Conservation (phyloP, 306 rosid genomes). For the Mucuna pruriens region DNA sequence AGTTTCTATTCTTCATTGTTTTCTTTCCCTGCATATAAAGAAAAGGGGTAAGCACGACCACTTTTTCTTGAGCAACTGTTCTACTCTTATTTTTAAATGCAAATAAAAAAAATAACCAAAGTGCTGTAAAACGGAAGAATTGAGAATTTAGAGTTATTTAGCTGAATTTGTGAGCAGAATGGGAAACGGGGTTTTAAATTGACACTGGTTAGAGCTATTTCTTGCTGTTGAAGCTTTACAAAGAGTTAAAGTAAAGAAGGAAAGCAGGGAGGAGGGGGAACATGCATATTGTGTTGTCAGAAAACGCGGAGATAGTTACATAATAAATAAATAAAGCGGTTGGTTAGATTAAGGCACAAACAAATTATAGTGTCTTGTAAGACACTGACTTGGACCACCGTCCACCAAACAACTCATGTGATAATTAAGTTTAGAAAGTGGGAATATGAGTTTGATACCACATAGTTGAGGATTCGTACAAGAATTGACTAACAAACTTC, state of each 20-base stretch:
- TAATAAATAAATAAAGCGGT: background rate
- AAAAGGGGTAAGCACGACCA: background rate
- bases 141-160: background rate
- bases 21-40: background rate
- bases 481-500: background rate
- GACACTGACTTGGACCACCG: background rate
- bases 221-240: background rate
- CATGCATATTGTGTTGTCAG: background rate
- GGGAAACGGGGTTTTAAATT: background rate
- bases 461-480: background rate
- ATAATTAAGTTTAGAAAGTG: background rate
- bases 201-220: background rate
- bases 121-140: background rate
- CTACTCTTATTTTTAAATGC: background rate
- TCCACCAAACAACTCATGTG: slow-evolving; percentile 7
- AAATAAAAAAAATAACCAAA: background rate
- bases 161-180: background rate
- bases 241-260: background rate
- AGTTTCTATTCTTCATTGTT: background rate
- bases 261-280: background rate
- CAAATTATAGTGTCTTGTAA: background rate
- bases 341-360: background rate
- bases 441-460: background rate
- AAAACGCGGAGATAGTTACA: background rate
- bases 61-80: background rate